Conservation (phyloP, 2,329 filamentous ascomycete genomes). For the Fusarium sp. region DNA sequence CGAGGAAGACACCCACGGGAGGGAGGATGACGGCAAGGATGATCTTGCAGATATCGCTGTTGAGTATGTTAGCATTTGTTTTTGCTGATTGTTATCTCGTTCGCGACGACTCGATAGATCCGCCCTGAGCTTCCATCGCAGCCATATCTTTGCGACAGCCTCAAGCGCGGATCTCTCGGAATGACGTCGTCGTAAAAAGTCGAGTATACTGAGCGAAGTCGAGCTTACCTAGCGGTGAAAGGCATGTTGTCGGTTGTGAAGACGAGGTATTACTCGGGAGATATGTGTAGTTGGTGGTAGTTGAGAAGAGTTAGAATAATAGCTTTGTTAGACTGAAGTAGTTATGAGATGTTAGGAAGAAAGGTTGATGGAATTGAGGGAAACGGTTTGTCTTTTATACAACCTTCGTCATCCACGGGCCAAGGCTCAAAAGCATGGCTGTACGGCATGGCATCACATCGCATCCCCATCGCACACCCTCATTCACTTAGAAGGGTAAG, state of each 20-base stretch:
- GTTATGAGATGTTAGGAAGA: slow-evolving; percentile 17
- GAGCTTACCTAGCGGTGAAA: slow-evolving; percentile 69
- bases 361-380: slow-evolving; percentile 25
- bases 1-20: slow-evolving; percentile 92
- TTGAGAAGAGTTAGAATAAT: slow-evolving; percentile 22
- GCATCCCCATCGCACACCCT: slow-evolving; percentile 23
- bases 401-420: slow-evolving; percentile 18
- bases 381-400: slow-evolving; percentile 46
- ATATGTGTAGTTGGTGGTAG: slow-evolving; percentile 12
- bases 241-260: slow-evolving; percentile 61
- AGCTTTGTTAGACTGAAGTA: slow-evolving; percentile 15
- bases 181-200: slow-evolving; percentile 30
- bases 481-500: slow-evolving; percentile 7
- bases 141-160: slow-evolving; percentile 15
- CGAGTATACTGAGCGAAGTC: slow-evolving; percentile 7
- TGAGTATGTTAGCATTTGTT: slow-evolving; percentile 22
- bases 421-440: not conserved
- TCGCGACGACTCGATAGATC: slow-evolving; percentile 1
- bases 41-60: slow-evolving; percentile 73
- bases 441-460: slow-evolving; percentile 37
- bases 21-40: slow-evolving; percentile 91
- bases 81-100: slow-evolving; percentile 3
- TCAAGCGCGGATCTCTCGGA: slow-evolving; percentile 38
- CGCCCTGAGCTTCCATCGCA: not conserved
- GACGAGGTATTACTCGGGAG: slow-evolving; percentile 32